Percentiles rank a stretch among this genome's conserved stretches.
phyloP scores from a whole-genome alignment of 768 basidiomycete genomes.

The Chalciporus pseudorubinellus region DNA sequence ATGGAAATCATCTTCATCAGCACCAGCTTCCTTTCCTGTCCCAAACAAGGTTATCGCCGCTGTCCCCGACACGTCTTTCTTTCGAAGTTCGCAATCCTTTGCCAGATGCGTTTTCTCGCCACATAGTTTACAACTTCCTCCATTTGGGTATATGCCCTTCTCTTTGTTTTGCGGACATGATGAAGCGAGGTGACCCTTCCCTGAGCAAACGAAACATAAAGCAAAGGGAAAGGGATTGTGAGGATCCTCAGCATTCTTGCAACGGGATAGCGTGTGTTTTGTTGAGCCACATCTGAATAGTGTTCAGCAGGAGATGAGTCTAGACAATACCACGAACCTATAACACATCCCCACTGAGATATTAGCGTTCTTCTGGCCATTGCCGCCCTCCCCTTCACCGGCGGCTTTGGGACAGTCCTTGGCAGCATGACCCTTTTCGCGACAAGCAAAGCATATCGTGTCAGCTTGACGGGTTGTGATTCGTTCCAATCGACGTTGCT shows the following conservation, averaged over 20 bases:
- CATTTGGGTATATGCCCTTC: slow-evolving; percentile 86
- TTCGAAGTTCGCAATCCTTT: slow-evolving; percentile 71
- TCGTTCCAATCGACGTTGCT: slow-evolving; percentile 64
- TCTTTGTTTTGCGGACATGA: slow-evolving; percentile 76
- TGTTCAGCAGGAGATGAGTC: not conserved
- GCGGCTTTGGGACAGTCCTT: slow-evolving; percentile 65
- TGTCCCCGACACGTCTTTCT: slow-evolving; percentile 45
- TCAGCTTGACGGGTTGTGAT: slow-evolving; percentile 51
- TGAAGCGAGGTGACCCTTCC: slow-evolving; percentile 82
- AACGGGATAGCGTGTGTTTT: slow-evolving; percentile 75
- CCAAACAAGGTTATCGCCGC: slow-evolving; percentile 22
- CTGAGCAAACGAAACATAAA: slow-evolving; percentile 87
- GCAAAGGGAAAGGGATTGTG: slow-evolving; percentile 79
- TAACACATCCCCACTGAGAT: slow-evolving; percentile 61
- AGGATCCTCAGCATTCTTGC: slow-evolving; percentile 62
- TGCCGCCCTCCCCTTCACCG: slow-evolving; percentile 14
- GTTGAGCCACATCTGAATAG: slow-evolving; percentile 72
- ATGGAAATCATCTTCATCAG: slow-evolving; percentile 97
- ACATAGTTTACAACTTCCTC: slow-evolving; percentile 88
- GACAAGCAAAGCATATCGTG: slow-evolving; percentile 85
- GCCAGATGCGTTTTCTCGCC: slow-evolving; percentile 83
- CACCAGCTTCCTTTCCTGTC: slow-evolving; percentile 54
- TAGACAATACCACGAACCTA: slow-evolving; percentile 44
- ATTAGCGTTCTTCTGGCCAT: slow-evolving; percentile 25
- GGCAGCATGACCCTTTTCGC: slow-evolving; percentile 79